These are phyloP conservation scores for Sarocladiaceae sp. DNA, from an alignment of 2,329 filamentous ascomycete species.

Conservation along the genomic window DNA sequence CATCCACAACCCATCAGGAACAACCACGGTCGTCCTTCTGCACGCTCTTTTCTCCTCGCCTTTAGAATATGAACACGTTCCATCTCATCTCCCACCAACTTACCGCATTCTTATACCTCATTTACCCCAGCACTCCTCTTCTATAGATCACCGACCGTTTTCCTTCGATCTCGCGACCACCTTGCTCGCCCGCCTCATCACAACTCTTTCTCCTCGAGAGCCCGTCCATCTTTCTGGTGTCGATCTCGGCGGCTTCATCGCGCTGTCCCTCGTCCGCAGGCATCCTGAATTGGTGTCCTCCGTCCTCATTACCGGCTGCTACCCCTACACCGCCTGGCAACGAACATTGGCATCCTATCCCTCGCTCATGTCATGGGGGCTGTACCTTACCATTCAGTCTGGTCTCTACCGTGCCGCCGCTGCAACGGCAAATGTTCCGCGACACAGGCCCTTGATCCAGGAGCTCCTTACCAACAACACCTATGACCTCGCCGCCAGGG, in stretches of 20 bases:
- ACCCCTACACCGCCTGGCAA: conserved; percentile 6
- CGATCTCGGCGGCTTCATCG: conserved; percentile 3
- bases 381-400: conserved; percentile 6
- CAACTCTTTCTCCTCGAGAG: not conserved
- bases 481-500: conserved; percentile 4
- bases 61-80: conserved; percentile 1
- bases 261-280: conserved; percentile 1
- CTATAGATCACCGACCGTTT: not conserved
- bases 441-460: not conserved
- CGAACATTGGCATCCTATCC: not conserved
- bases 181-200: conserved; percentile 1
- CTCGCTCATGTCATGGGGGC: conserved; percentile 3
- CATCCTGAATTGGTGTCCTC: conserved; percentile 1
- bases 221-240: conserved; percentile 1
- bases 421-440: not conserved
- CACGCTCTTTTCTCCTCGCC: conserved; percentile 7
- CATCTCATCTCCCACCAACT: not conserved
- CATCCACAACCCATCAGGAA: conserved; percentile 1
- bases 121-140: not conserved
- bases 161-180: not conserved
- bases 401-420: conserved; percentile 5
- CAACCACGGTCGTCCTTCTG: conserved; percentile 2
- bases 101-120: conserved; percentile 2
- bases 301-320: conserved; percentile 6
- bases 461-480: conserved; percentile 7